phyloP scores from a whole-genome alignment of 2,329 filamentous ascomycete species.

The Ophiostoma sp. region DNA sequence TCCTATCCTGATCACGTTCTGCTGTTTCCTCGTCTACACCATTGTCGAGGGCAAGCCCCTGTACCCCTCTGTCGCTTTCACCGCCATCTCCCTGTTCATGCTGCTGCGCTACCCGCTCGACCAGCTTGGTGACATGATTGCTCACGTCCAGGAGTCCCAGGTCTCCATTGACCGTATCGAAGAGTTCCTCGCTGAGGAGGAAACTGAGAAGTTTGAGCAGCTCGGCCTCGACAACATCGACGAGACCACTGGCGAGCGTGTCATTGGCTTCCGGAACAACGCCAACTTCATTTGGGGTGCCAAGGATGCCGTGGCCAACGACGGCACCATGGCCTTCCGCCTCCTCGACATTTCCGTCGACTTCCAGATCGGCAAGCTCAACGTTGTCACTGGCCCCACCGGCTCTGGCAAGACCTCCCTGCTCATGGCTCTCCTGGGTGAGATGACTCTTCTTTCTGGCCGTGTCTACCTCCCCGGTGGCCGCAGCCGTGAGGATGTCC shows the following conservation, averaged over 20 bases:
- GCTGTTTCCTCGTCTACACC: slow-evolving; percentile 92
- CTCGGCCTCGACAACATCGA: slow-evolving; percentile 65
- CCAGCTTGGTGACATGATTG: slow-evolving; percentile 96
- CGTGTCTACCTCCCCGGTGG: slow-evolving; percentile 80
- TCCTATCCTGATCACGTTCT: slow-evolving; percentile 90
- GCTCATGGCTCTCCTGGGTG: slow-evolving; percentile 89
- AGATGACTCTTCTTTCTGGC: slow-evolving; percentile 84
- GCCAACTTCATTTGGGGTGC: slow-evolving; percentile 87
- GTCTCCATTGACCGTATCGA: slow-evolving; percentile 96
- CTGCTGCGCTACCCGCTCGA: slow-evolving; percentile 89
- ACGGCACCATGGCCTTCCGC: slow-evolving; percentile 69
- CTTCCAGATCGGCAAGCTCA: slow-evolving; percentile 80
- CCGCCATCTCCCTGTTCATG: slow-evolving; percentile 91
- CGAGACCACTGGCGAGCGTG: slow-evolving; percentile 61
- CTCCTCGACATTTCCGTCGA: slow-evolving; percentile 77
- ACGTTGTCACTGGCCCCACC: slow-evolving; percentile 87
- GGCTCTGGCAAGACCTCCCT: slow-evolving; percentile 94
- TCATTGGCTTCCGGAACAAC: slow-evolving; percentile 72
- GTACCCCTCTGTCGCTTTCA: slow-evolving; percentile 90
- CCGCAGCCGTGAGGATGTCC: slow-evolving; percentile 77
- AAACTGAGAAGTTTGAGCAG: slow-evolving; percentile 92
- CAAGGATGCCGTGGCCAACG: slow-evolving; percentile 54
- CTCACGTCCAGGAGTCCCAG: slow-evolving; percentile 94
- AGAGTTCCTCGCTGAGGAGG: slow-evolving; percentile 85
- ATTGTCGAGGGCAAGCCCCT: slow-evolving; percentile 82